phyloP scores from a whole-genome alignment of 2,329 filamentous ascomycete species.

The Pseudogymnoascus sp. region DNA sequence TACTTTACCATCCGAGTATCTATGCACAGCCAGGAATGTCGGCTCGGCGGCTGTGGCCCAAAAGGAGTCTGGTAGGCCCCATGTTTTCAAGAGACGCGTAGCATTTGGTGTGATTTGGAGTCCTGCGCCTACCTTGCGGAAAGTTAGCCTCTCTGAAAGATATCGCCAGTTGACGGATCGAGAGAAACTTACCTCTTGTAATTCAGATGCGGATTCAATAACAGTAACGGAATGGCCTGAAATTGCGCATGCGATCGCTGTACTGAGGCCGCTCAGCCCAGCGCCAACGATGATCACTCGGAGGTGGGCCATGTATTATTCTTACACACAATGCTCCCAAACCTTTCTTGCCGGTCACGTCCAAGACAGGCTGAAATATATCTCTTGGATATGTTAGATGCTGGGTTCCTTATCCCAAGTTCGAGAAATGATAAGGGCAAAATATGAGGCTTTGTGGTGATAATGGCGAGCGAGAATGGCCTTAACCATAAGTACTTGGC shows the following conservation, averaged over 20 bases:
- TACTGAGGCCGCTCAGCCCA: constrained; percentile 46
- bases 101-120: constrained; percentile 25
- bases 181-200: constrained; percentile 34
- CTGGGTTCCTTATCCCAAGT: not conserved
- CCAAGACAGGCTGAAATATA: not conserved
- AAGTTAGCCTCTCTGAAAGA: constrained; percentile 39
- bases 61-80: constrained; percentile 20
- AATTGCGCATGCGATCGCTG: constrained; percentile 25
- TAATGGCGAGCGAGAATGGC: not conserved
- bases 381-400: not conserved
- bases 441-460: not conserved
- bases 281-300: constrained; percentile 46
- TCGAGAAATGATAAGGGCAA: not conserved
- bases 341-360: not conserved
- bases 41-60: constrained; percentile 21
- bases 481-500: not conserved
- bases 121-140: constrained; percentile 36
- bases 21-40: constrained; percentile 39
- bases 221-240: constrained; percentile 34
- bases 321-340: not conserved
- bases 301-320: not conserved
- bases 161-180: constrained; percentile 24
- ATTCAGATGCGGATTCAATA: constrained; percentile 34
- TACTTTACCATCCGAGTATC: constrained; percentile 41
- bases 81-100: constrained; percentile 20